Evolutionary conservation across 192 early-diverging fungal species (phyloP).

Genomic region (Glomus cerebriforme): DNA sequence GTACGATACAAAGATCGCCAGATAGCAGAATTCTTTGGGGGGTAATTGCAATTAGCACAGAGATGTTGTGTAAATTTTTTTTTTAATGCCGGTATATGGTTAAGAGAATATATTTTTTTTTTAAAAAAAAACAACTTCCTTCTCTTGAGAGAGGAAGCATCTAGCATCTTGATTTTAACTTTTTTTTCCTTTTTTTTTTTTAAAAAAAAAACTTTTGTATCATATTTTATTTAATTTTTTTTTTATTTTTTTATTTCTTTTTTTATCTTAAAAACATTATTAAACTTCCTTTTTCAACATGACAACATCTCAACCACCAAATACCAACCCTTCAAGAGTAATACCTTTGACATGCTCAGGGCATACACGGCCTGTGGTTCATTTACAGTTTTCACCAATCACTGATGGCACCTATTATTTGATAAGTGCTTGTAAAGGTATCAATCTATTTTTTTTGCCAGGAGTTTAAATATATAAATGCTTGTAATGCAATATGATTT

Average conservation of each 20-base stretch:
- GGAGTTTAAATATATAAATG: not conserved
- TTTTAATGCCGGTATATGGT: too few species aligned
- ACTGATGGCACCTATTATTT: conserved; percentile 77
- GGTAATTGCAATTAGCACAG: too few species aligned
- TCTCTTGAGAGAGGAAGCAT: not conserved
- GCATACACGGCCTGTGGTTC: conserved; percentile 88
- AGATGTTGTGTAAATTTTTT: too few species aligned
- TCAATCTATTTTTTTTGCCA: not conserved
- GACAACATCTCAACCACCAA: conserved; percentile 26
- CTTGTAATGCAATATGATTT: not conserved
- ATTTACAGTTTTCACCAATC: conserved; percentile 79
- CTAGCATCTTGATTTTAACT: not conserved
- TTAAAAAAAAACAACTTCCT: not conserved
- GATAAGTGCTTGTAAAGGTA: conserved; percentile 89
- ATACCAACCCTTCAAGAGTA: conserved; percentile 48
- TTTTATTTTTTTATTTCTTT: not conserved
- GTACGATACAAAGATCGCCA: too few species aligned
- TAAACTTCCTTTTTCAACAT: not conserved
- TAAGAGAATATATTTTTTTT: too few species aligned
- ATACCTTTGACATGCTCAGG: conserved; percentile 88
- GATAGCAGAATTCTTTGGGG: too few species aligned
- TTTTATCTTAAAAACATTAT: not conserved
- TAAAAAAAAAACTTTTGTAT: not conserved
- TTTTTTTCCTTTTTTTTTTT: not conserved
- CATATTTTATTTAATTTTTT: not conserved